phyloP scores from a whole-genome alignment of 2,329 filamentous ascomycete genomes.

The Eutypa lata region DNA sequence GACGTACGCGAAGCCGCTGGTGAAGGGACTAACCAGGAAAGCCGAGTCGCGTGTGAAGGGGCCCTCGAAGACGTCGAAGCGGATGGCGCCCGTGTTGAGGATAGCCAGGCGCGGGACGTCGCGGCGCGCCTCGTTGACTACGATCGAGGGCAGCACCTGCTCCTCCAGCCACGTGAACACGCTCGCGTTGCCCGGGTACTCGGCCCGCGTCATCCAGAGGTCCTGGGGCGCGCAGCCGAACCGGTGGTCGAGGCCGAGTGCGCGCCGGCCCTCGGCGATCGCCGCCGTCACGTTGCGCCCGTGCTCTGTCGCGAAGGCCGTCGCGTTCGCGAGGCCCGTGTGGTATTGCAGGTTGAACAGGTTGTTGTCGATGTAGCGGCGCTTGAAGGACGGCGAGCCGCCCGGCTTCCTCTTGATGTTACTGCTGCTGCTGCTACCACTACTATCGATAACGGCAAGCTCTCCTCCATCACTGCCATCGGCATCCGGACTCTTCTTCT shows the following conservation, averaged over 20 bases:
- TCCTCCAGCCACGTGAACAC: slow-evolving; percentile 80
- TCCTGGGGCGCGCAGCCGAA: slow-evolving; percentile 82
- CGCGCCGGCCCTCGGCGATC: slow-evolving; percentile 67
- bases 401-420: slow-evolving; percentile 26
- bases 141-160: slow-evolving; percentile 67
- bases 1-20: slow-evolving; percentile 72
- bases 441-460: neutral
- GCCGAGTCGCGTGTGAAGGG: slow-evolving; percentile 84
- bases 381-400: slow-evolving; percentile 58
- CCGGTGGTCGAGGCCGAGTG: slow-evolving; percentile 66
- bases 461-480: slow-evolving; percentile 19
- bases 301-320: slow-evolving; percentile 71
- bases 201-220: slow-evolving; percentile 77
- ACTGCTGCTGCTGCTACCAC: neutral
- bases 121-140: slow-evolving; percentile 55
- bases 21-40: slow-evolving; percentile 85
- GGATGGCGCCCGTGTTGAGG: slow-evolving; percentile 84
- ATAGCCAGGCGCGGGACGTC: slow-evolving; percentile 68
- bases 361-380: slow-evolving; percentile 93
- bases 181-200: slow-evolving; percentile 70
- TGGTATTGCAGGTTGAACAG: slow-evolving; percentile 81
- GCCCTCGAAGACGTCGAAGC: slow-evolving; percentile 94
- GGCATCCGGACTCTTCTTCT: slow-evolving; percentile 27
- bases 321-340: slow-evolving; percentile 65
- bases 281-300: slow-evolving; percentile 68